Evolutionary conservation across 306 rosid species (phyloP), one percentile per base, ranked within the genome.

Genomic region (Senna siamea): DNA sequence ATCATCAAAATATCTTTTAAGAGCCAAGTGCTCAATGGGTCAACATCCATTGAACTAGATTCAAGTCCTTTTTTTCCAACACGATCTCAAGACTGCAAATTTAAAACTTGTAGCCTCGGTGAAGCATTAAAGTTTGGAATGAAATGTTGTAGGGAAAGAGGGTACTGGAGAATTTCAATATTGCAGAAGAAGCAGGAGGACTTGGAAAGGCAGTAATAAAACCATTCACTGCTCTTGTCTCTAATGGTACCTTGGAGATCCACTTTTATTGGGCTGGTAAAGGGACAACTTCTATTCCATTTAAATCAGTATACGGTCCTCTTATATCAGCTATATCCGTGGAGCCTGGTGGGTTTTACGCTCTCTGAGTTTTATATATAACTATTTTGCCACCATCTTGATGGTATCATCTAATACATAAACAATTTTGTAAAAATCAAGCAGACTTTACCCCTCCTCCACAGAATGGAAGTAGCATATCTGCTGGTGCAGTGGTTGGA

Each of bases 301-400:
- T 2, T 2, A 68, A 5, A 72, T 84, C 89, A 53, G 76, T 78
- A 8, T 90, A 80, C 56, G 96, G 96, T 14, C 96, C 96, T 74
- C 88, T 90, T 62, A 81, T 90, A 28, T 90, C 91, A 1, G 96
- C 93, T 17, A 84, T 90, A 41, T 80, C 89, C 17, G 77, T 79
- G 22, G 32, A 66, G 26, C 32, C 76, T 46, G 77, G 86, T 86
- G 68, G 7, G 83, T 61, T 76, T 43, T 65, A 5, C 35, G 14
- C 55, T 76, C 38, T 41, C 20, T 5, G 35, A 48, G 14, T 5
- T 20, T 17, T 30, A n/a, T n/a, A n/a, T n/a, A n/a, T 4, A 48
- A 6, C 5, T 18, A 11, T 41, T 58, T 14, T 26, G 13, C 35
- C 28, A 7, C 22, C 47, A 13, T 20, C 22, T 26, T 51, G 32